Base-by-base conservation (phyloP, 106 monocot species). In the Alisma plantagoaquatica region DNA sequence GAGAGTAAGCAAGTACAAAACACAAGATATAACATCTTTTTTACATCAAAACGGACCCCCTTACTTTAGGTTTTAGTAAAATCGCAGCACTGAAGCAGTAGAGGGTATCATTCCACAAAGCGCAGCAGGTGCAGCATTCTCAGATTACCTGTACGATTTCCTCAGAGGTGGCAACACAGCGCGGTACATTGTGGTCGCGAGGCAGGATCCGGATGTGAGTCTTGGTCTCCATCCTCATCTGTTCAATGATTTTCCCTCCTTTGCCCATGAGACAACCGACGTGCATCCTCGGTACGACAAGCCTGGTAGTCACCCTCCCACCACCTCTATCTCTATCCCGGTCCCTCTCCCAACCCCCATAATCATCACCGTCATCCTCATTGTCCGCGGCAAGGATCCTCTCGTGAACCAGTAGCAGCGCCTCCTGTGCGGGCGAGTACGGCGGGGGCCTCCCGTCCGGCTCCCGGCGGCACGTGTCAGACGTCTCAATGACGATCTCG, bases 221-320 rank as follows among this genome's bases (percentile, higher is more conserved):
- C 75, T 71, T 82, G 20, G 98, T 98, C 66, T 98, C 98, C 17
- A 79, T 86, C 67, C 90, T 78, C 98, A 98, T 98, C 53, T 86
- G 89, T 74, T 98, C 98, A 21, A 98, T 98, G 38, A 98, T 98
- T 66, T 98, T 90, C 31, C 98, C 98, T 9, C 90, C 90, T 49
- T 82, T 90, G 2, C 98, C 98, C 59, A 98, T 54, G 66, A 98
- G 62, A 46, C 98, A 98, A 23, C 98, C 98, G 9, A 98, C 98
- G 22, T 98, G 84, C 21, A 64, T 41, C 62, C 76, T 73, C 43
- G 90, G 90, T 62, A 98, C 90, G 16, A 98, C 82, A 49, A 98
- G 53, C 56, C 85, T 73, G 22, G 89, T 79, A 19, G 78, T 82
- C 25, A 85, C 47, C 59, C 74, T 71, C 31, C 68, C 76, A 4